Base-by-base conservation (phyloP, 139 green algal species). In the Micromonas commoda region DNA sequence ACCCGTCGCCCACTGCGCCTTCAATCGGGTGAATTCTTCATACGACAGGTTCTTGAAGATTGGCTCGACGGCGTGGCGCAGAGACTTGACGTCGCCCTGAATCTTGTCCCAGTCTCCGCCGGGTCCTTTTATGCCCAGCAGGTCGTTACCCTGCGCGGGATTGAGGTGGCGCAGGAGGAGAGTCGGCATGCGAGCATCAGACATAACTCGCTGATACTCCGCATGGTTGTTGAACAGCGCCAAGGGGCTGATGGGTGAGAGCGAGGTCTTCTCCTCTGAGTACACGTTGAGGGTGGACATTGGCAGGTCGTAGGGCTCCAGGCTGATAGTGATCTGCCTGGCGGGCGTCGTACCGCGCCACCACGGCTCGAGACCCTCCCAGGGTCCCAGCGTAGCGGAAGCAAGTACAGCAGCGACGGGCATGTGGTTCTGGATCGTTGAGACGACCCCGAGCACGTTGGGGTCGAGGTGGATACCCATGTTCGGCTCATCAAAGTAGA, bases 401-500 rank as follows among this genome's bases (percentile, higher is more conserved):
- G 85, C 82, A 0, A 89, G 80, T 29, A 89, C 71, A 1, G 85
- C 82, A 64, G 85, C 85, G 71, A 54, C 28, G 29, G 85, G 85
- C 31, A 82, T 79, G 35, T 78, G 38, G 0, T 35, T 6, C 77
- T 86, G 76, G 61, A 89, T 86, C 26, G 31, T 38, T 9, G 31
- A 33, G 6, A 84, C 77, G 35, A 77, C 77, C 1, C 26, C 28
- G 16, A 75, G 66, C 39, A 84, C 61, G 52, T 78, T 73, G 0
- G 71, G 64, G 76, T 87, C 80, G 31, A 87, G 78, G 74, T 86
- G 82, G 31, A 89, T 78, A 0, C 82, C 82, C 85, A 87, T 87
- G 81, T 87, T 87, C 66, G 85, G 85, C 76, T 89, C 85, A 77
- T 87, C 85, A 73, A 85, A 80, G 73, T 86, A 86, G 52, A 89